Evolutionary conservation across 768 basidiomycete species (phyloP).

Genomic region (Tricholoma furcatifolium): DNA sequence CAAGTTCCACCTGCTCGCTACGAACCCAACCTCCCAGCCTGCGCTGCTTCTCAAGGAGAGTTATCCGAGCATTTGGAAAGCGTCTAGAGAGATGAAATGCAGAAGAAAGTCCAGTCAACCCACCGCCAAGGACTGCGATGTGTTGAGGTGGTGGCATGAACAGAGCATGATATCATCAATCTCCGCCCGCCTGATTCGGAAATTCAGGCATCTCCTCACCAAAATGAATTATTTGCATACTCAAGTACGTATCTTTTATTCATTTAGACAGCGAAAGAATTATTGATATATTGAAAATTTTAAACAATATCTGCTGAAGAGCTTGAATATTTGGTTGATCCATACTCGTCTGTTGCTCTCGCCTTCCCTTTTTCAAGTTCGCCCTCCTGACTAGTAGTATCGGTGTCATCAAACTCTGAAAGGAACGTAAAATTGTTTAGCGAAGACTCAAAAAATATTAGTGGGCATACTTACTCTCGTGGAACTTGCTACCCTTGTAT

Average conservation of each 20-base stretch:
- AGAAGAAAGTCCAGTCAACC: constrained; percentile 77
- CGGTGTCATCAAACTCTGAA: not conserved
- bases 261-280: too few species aligned
- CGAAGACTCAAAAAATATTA: not conserved
- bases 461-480: not conserved
- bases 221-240: too few species aligned
- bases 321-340: too few species aligned
- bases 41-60: constrained; percentile 63
- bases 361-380: too few species aligned
- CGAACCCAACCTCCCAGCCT: constrained; percentile 87
- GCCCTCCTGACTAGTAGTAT: not conserved
- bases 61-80: constrained; percentile 58
- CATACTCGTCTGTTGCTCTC: too few species aligned
- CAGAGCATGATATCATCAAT: constrained; percentile 1
- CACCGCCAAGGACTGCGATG: constrained; percentile 77
- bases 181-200: not conserved
- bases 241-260: too few species aligned
- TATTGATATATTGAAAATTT: too few species aligned
- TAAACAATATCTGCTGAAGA: too few species aligned
- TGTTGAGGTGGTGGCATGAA: constrained; percentile 21
- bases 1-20: constrained; percentile 52
- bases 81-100: constrained; percentile 74
- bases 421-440: not conserved
- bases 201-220: not conserved
- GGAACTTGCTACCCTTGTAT: not conserved